A percentile compares a stretch with the other conserved stretches of the same genome.
These are phyloP conservation scores for Kazachstania sp. DNA, from an alignment of 1,139 yeast species.

Conservation along the genomic window DNA sequence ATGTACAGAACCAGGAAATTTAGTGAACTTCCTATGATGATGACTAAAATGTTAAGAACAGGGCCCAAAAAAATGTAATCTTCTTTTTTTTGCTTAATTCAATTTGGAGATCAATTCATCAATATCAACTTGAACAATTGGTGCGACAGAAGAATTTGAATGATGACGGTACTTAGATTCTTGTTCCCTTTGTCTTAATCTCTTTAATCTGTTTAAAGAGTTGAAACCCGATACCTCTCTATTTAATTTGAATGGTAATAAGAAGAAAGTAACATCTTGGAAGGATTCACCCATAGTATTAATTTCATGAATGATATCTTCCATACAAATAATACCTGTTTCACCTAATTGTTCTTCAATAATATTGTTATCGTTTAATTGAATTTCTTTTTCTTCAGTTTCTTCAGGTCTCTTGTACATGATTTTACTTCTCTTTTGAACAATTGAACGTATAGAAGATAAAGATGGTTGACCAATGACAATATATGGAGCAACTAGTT, in stretches of 20 bases:
- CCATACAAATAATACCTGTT: constrained; percentile 65
- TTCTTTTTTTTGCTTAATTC: constrained; percentile 33
- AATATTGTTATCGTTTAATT: constrained; percentile 61
- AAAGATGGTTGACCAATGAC: constrained; percentile 67
- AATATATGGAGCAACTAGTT: constrained; percentile 61
- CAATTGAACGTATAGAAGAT: constrained; percentile 57
- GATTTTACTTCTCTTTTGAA: constrained; percentile 68
- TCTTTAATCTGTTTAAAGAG: constrained; percentile 35
- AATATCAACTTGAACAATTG: constrained; percentile 59
- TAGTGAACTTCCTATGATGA: too few species aligned
- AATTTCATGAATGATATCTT: constrained; percentile 68
- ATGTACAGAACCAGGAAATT: background rate
- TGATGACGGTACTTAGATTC: constrained; percentile 35
- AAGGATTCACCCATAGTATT: constrained; percentile 54
- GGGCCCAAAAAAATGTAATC: background rate
- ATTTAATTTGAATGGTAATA: constrained; percentile 60
- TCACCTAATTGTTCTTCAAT: constrained; percentile 68
- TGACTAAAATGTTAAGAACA: background rate
- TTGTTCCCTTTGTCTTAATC: constrained; percentile 34
- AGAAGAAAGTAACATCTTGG: constrained; percentile 49
- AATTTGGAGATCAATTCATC: constrained; percentile 57
- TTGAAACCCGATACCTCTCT: constrained; percentile 71
- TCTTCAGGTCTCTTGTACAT: constrained; percentile 33
- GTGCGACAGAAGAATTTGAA: constrained; percentile 56
- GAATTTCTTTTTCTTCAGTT: constrained; percentile 34